Base-by-base conservation (phyloP, 768 basidiomycete genomes). In the Punctularia strigosozonata region DNA sequence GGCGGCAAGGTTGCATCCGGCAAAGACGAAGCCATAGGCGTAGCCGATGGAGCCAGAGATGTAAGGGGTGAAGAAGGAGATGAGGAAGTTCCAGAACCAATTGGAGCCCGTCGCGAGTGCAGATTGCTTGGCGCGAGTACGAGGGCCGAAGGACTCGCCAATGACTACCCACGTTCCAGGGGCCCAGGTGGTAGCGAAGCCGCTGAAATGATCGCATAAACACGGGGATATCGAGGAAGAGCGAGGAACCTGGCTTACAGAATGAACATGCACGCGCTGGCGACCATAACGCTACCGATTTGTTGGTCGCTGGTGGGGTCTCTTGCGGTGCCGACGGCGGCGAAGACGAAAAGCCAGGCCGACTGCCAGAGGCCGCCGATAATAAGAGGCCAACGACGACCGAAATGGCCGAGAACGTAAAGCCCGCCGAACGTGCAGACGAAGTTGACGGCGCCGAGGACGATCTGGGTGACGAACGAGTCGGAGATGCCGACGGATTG, bases 11-110 rank as follows among this genome's bases (percentile, higher is more conserved):
- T 78, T 78, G 50, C 75, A 78, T 21, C 69, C 69, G 10, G 78
- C 80, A 52, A 85, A 84, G 26, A 84, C 64, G 53, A 75, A 83
- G 4, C 82, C 81, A 54, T 78, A 83, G 25, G 61, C 56, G 58
- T 71, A 83, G 6, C 54, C 36, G 49, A 83, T 83, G 10, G 65
- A 60, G 17, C 43, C 52, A 2, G 61, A 62, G 50, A 83, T 82
- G 57, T 80, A 80, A 0, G 80, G 78, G 13, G 80, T 83, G 61
- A 81, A 81, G 68, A 83, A 83, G 0, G 77, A 77, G 40, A 81
- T 58, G 26, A 80, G 60, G 63, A 80, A 80, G 53, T 79, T 78
- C 71, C 71, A 81, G 3, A 70, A 53, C 72, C 79, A 81, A 55
- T 80, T 81, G 23, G 64, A 58, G 1, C 75, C 66, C 2, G 77